A percentile compares a stretch with the other conserved stretches of the same genome.
Evolutionary conservation across 108 stramenopile genomes (phyloP).

Genomic region (Fragilariopsis cylindrus): DNA sequence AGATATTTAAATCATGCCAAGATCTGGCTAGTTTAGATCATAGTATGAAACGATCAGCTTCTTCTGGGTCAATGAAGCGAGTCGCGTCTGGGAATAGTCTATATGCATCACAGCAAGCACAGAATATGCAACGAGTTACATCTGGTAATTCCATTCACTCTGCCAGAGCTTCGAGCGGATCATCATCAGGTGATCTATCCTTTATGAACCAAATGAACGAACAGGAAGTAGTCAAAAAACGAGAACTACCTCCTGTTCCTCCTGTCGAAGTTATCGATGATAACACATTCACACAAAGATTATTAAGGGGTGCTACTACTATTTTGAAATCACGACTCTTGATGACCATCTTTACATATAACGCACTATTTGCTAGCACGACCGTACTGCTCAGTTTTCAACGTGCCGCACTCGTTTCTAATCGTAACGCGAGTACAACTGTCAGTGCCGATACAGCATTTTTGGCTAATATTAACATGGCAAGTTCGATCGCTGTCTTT

Average conservation of each 20-base stretch:
- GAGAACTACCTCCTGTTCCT: background rate
- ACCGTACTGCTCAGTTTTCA: slow-evolving; percentile 84
- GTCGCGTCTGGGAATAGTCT: slow-evolving; percentile 73
- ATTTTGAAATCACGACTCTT: slow-evolving; percentile 82
- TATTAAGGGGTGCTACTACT: slow-evolving; percentile 80
- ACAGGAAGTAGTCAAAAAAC: slow-evolving; percentile 7
- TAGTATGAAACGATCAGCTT: slow-evolving; percentile 68
- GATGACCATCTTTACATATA: slow-evolving; percentile 92
- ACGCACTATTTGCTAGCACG: slow-evolving; percentile 85
- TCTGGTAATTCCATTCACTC: slow-evolving; percentile 31
- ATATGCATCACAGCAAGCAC: slow-evolving; percentile 19
- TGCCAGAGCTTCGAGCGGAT: background rate
- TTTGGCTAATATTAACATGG: slow-evolving; percentile 87
- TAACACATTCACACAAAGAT: slow-evolving; percentile 81
- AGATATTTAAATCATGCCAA: slow-evolving; percentile 53
- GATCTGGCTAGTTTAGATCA: slow-evolving; percentile 63
- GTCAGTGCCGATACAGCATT: slow-evolving; percentile 81
- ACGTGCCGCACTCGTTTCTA: slow-evolving; percentile 83
- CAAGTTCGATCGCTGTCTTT: slow-evolving; percentile 79
- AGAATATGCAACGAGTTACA: slow-evolving; percentile 30
- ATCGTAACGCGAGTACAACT: slow-evolving; percentile 41
- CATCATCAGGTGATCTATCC: slow-evolving; percentile 3
- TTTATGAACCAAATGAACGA: slow-evolving; percentile 3
- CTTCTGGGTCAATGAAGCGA: slow-evolving; percentile 82
- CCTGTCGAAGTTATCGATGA: slow-evolving; percentile 51